phyloP scores from a whole-genome alignment of 495 filamentous ascomycete genomes.

The Trypethelium eluteriae region DNA sequence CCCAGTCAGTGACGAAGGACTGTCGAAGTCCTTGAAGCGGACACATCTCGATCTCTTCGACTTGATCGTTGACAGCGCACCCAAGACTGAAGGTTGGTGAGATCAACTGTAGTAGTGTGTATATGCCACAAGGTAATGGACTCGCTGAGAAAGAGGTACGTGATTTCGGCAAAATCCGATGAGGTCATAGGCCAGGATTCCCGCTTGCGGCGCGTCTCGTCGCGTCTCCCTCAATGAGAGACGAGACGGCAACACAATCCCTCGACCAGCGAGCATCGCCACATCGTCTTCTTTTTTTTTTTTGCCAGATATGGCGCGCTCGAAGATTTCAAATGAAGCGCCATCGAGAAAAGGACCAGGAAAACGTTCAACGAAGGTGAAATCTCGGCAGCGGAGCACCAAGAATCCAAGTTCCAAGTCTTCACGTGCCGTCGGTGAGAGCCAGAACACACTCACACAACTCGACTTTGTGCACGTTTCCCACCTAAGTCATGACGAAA shows the following conservation, averaged over 20 bases:
- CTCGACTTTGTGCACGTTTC: conserved; percentile 5
- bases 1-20: background rate
- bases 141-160: background rate
- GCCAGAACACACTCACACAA: conserved; percentile 6
- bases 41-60: background rate
- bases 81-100: background rate
- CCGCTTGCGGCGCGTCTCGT: background rate
- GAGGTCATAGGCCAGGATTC: conserved; percentile 1
- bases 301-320: background rate
- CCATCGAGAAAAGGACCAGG: background rate
- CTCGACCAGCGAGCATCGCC: background rate
- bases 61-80: background rate
- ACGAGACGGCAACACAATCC: background rate
- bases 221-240: background rate
- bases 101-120: background rate
- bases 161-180: background rate
- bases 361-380: background rate
- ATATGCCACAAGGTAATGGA: background rate
- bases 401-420: background rate
- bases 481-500: background rate
- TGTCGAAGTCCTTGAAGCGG: background rate
- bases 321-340: background rate
- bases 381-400: background rate
- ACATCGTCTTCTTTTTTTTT: background rate
- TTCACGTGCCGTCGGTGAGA: background rate